Evolutionary conservation across 2,329 filamentous ascomycete species (phyloP).

Genomic region (Bipolaris sorokiniana): DNA sequence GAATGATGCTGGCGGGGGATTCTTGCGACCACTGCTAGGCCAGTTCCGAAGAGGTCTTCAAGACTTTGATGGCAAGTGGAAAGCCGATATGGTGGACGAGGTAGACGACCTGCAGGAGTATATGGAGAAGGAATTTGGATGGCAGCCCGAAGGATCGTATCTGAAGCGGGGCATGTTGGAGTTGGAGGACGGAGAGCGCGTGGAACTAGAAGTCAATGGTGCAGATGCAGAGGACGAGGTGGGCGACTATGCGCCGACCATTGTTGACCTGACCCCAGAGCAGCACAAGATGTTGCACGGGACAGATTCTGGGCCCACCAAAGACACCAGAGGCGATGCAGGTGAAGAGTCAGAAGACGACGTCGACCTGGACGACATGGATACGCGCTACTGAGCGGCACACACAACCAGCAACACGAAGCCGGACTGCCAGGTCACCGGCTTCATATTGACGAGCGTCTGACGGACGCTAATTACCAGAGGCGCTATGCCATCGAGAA

Average conservation of each 20-base stretch:
- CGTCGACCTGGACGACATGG: conserved; percentile 49
- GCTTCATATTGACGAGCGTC: neutral
- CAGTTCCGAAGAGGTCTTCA: conserved; percentile 61
- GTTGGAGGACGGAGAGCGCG: conserved; percentile 67
- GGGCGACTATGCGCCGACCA: conserved; percentile 67
- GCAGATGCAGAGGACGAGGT: conserved; percentile 67
- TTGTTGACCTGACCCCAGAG: conserved; percentile 61
- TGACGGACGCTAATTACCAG: conserved; percentile 1
- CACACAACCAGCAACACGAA: conserved; percentile 29
- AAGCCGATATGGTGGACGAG: conserved; percentile 57
- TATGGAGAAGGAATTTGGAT: conserved; percentile 61
- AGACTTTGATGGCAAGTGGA: conserved; percentile 51
- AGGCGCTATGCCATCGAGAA: neutral
- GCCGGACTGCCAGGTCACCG: conserved; percentile 15
- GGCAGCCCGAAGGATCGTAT: conserved; percentile 62
- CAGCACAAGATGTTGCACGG: conserved; percentile 50
- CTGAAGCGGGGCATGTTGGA: conserved; percentile 64
- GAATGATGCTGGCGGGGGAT: conserved; percentile 57
- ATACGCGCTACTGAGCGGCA: conserved; percentile 44
- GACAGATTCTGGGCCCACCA: conserved; percentile 27
- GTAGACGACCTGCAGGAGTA: conserved; percentile 62
- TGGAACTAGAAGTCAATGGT: conserved; percentile 63
- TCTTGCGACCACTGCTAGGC: conserved; percentile 60
- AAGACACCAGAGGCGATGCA: conserved; percentile 27
- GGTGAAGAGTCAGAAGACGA: conserved; percentile 49